These are phyloP conservation scores for Beta vulgaris DNA, from an alignment of 148 eudicot genomes.

Conservation along the genomic window DNA sequence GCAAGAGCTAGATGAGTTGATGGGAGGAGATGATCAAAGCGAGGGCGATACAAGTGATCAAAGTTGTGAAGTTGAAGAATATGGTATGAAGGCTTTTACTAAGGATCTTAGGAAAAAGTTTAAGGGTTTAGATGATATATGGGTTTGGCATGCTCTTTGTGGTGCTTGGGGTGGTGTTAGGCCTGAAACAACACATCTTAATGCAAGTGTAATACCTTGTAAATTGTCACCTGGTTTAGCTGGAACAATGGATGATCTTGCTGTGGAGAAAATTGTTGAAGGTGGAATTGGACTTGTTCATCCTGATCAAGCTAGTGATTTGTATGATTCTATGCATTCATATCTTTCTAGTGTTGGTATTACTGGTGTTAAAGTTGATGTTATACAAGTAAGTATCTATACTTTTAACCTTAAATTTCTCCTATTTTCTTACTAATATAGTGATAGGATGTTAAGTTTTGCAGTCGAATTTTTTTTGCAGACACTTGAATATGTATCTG, in stretches of 20 bases:
- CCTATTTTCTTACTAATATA: no score
- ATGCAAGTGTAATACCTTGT: conserved; percentile 34
- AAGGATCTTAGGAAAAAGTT: conserved; percentile 40
- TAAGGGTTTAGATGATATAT: conserved; percentile 53
- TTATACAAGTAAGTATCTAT: conserved; percentile 41
- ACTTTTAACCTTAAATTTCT: no score
- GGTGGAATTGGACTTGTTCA: conserved; percentile 60
- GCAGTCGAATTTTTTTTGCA: no score
- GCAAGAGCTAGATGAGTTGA: conserved; percentile 39
- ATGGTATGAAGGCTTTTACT: conserved; percentile 51
- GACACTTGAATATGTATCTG: conserved; percentile 50
- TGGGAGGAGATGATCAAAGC: conserved; percentile 16
- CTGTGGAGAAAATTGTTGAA: conserved; percentile 40
- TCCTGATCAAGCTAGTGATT: conserved; percentile 54
- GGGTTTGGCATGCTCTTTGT: conserved; percentile 57
- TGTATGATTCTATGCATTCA: conserved; percentile 59
- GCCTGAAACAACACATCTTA: conserved; percentile 47
- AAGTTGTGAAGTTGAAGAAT: conserved; percentile 38
- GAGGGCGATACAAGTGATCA: conserved; percentile 12
- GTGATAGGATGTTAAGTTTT: no score
- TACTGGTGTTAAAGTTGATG: conserved; percentile 64
- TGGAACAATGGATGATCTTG: conserved; percentile 51
- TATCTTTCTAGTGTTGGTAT: conserved; percentile 45
- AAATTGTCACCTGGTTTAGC: conserved; percentile 44
- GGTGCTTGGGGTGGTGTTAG: conserved; percentile 69